Base-by-base conservation (phyloP, 148 eudicot genomes). In the Vaccinium macrocarpon region DNA sequence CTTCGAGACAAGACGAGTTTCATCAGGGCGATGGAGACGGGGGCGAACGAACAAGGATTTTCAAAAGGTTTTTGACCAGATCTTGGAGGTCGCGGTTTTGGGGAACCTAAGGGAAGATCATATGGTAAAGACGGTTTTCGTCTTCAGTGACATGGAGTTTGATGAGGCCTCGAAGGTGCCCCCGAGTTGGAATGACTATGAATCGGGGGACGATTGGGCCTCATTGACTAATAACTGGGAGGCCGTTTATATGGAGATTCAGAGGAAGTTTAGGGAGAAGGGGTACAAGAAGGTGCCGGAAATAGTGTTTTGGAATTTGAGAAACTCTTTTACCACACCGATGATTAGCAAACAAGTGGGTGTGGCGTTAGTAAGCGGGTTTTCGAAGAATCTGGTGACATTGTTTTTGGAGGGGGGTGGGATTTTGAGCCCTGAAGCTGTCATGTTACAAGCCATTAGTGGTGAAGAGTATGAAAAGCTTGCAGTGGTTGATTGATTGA, bases 71-170 rank as follows among this genome's bases (percentile, higher is more conserved):
- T 90, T 91, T 52, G 91, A 90, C 78, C 19, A n/a, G 61, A 87
- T 91, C 16, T 53, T 91, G 72, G 77, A 87, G 38, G 85, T 91
- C 21, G 92, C 91, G 0, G 76, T 86, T 0, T 8, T 48, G 0
- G 91, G 51, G 27, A 83, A 86, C 15, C 35, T 90, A 61, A 75
- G 62, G 0, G 87, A 88, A 38, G 88, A 87, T 10, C 72, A 88
- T 74, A 90, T 91, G 92, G 81, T 90, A 11, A 86, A 86, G 89
- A 90, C 84, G 86, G 48, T 91, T 42, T 90, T 91, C 84, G 89
- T 91, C 0, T 91, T 91, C 18, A 88, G 91, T 21, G 93, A 90
- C 18, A 88, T 87, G 90, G 92, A 90, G 85, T 90, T 91, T 61
- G 86, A 88, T 38, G 32, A 84, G 80, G 93, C 88, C 1, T 90